phyloP scores from a whole-genome alignment of 2,329 filamentous ascomycete genomes.

The Metarhizium sp. region DNA sequence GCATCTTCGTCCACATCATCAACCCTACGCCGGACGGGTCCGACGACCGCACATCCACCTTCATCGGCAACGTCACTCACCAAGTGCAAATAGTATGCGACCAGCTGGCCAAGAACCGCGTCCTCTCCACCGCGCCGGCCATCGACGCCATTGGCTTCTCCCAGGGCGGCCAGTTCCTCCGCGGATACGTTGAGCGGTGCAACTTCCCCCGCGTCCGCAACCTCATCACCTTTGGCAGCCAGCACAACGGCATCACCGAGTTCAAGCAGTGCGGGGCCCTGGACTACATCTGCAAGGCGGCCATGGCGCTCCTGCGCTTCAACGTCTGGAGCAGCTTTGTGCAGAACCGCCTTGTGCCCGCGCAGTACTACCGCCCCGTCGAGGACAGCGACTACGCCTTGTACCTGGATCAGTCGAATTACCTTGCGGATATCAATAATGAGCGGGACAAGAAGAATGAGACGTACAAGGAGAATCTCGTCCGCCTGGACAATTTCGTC shows the following conservation, averaged over 20 bases:
- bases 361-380: conserved; percentile 84
- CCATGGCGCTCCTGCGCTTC: conserved; percentile 65
- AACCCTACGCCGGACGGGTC: conserved; percentile 30
- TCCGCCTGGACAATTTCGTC: conserved; percentile 63
- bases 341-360: conserved; percentile 74
- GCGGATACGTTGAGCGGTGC: conserved; percentile 82
- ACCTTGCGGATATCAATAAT: conserved; percentile 94
- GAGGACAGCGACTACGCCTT: conserved; percentile 48
- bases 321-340: conserved; percentile 76
- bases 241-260: conserved; percentile 84
- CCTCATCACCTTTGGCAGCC: conserved; percentile 80
- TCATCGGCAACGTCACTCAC: conserved; percentile 78
- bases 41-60: conserved; percentile 72
- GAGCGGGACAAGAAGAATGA: conserved; percentile 68
- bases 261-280: conserved; percentile 63
- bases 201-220: conserved; percentile 65
- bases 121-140: conserved; percentile 71
- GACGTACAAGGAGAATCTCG: conserved; percentile 63
- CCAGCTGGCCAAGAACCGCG: conserved; percentile 65
- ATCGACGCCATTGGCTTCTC: conserved; percentile 91
- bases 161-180: conserved; percentile 93
- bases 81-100: conserved; percentile 71
- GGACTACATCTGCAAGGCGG: conserved; percentile 75
- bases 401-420: conserved; percentile 77
- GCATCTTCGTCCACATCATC: conserved; percentile 35